Percentiles rank a stretch among this genome's conserved stretches.
Evolutionary conservation across 140 eudicot genomes (phyloP).

Genomic region (Anethum foeniculum): DNA sequence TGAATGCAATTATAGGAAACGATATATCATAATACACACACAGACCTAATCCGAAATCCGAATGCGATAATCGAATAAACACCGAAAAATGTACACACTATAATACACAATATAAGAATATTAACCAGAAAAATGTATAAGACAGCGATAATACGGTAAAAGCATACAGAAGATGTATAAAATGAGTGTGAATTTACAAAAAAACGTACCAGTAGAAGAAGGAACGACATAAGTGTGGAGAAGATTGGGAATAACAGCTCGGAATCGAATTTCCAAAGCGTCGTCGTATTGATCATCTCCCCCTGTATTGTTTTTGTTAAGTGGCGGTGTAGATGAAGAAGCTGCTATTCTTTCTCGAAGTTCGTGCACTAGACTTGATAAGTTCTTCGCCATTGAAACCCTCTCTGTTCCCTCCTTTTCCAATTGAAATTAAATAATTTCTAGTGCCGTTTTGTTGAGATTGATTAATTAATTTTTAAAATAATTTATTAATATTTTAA

Average conservation of each 20-base stretch:
- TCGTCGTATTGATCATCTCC: slow-evolving; percentile 31
- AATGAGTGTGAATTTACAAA: neutral
- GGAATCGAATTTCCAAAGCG: slow-evolving; percentile 61
- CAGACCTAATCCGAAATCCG: neutral
- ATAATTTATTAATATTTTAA: no score
- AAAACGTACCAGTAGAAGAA: slow-evolving; percentile 48
- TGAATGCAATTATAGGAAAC: neutral
- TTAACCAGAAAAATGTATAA: neutral
- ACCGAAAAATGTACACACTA: neutral
- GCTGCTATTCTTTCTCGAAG: slow-evolving; percentile 92
- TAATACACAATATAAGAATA: neutral
- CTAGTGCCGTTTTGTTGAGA: neutral
- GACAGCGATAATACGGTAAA: neutral
- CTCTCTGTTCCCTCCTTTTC: slow-evolving; percentile 9
- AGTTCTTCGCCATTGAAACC: slow-evolving; percentile 61
- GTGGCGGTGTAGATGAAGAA: slow-evolving; percentile 68
- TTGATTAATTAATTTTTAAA: no score
- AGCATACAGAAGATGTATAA: neutral
- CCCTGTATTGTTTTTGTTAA: slow-evolving; percentile 5
- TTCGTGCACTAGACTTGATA: slow-evolving; percentile 82
- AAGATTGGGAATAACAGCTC: slow-evolving; percentile 80
- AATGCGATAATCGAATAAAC: neutral
- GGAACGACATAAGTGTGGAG: slow-evolving; percentile 79
- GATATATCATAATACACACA: neutral
- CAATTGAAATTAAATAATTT: neutral